These are phyloP conservation scores for Colletotrichum somersetense DNA, from an alignment of 2,329 filamentous ascomycete species.

Conservation along the genomic window DNA sequence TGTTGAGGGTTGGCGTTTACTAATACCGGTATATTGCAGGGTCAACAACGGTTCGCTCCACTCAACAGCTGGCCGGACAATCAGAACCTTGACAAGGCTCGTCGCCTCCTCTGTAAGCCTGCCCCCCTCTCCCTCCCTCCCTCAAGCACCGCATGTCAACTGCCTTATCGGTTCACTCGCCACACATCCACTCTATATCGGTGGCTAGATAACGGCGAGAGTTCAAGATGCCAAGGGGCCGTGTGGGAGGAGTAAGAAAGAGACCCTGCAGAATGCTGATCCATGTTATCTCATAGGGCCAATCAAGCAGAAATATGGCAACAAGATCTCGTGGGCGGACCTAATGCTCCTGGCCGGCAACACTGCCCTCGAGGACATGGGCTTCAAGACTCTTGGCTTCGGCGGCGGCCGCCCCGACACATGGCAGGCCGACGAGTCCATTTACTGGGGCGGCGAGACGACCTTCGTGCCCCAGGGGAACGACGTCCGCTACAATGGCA, in stretches of 20 bases:
- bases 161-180: constrained; percentile 17
- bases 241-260: not conserved
- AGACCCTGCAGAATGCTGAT: not conserved
- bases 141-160: not conserved
- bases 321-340: constrained; percentile 86
- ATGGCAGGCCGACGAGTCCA: constrained; percentile 81
- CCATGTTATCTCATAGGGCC: constrained; percentile 53
- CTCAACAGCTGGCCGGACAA: constrained; percentile 89
- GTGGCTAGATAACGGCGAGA: not conserved
- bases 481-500: constrained; percentile 73
- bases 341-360: constrained; percentile 79
- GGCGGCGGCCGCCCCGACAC: constrained; percentile 78
- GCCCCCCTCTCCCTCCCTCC: not conserved
- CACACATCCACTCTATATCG: not conserved
- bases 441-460: constrained; percentile 82
- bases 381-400: constrained; percentile 80
- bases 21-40: constrained; percentile 50
- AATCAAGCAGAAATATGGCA: constrained; percentile 87
- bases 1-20: constrained; percentile 24
- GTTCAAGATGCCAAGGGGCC: constrained; percentile 58
- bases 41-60: constrained; percentile 84
- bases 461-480: constrained; percentile 76
- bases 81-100: constrained; percentile 82
- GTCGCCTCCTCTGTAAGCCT: constrained; percentile 69
- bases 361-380: constrained; percentile 83